Evolutionary conservation across 1,284 basidiomycete species (phyloP).

Genomic region (Omphalotus olearius): DNA sequence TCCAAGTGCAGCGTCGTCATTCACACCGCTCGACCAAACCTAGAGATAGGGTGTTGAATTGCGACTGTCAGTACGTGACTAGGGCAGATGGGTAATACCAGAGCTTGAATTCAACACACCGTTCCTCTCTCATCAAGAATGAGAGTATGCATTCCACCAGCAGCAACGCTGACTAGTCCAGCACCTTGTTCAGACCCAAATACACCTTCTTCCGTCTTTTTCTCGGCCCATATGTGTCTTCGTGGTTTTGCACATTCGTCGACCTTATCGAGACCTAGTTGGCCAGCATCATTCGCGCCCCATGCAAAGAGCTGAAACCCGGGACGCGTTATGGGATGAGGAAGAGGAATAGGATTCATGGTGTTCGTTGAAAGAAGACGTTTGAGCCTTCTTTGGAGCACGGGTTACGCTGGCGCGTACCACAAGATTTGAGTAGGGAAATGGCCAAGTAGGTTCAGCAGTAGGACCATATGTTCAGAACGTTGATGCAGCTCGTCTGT

Average conservation of each 20-base stretch:
- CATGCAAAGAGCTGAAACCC: conserved; percentile 4
- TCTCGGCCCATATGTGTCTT: conserved; percentile 2
- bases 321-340: background rate
- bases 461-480: no score
- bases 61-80: no score
- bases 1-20: conserved; percentile 83
- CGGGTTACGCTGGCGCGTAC: no score
- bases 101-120: conserved; percentile 34
- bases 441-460: no score
- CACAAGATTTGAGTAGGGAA: no score
- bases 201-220: conserved; percentile 1
- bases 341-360: background rate
- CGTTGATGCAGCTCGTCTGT: no score
- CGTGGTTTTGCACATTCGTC: background rate
- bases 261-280: background rate
- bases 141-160: conserved; percentile 72
- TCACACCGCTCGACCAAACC: conserved; percentile 78
- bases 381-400: no score
- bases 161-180: conserved; percentile 60
- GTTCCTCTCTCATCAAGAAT: conserved; percentile 65
- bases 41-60: no score
- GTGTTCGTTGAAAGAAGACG: no score
- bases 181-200: conserved; percentile 6
- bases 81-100: background rate
- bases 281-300: background rate